Percentiles rank a stretch among this genome's conserved stretches.
Conservation (phyloP, 768 basidiomycete species). For the Tulasnella calospora region DNA sequence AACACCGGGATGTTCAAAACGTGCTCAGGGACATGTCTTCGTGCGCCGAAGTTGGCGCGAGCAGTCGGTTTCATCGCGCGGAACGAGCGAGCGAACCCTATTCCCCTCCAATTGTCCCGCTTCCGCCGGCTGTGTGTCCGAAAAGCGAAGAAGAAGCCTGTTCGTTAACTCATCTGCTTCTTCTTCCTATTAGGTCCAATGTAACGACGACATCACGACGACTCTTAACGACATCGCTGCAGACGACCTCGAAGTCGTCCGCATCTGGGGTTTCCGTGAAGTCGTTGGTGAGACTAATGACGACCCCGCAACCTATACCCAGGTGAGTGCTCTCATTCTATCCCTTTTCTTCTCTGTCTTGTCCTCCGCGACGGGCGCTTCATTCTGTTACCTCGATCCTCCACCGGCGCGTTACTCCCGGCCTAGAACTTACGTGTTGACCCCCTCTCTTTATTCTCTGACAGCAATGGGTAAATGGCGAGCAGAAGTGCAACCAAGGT, state of each 20-base stretch:
- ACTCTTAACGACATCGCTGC: constrained; percentile 12
- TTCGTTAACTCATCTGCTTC: not conserved
- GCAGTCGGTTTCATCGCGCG: not conserved
- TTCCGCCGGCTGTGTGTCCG: not conserved
- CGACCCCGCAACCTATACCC: constrained; percentile 16
- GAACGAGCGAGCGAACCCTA: no score
- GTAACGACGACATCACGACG: constrained; percentile 21
- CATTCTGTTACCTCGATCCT: not conserved
- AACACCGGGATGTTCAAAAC: not conserved
- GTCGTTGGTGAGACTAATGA: constrained; percentile 6
- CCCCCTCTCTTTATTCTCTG: no score
- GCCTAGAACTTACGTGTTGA: no score
- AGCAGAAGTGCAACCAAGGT: no score
- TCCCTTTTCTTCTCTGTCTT: not conserved
- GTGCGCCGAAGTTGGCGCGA: not conserved
- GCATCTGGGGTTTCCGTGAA: constrained; percentile 24
- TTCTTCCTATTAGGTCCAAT: not conserved
- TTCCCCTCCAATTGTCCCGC: not conserved
- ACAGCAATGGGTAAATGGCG: no score
- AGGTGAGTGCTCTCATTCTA: not conserved
- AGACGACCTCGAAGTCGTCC: constrained; percentile 20
- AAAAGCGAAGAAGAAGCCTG: not conserved
- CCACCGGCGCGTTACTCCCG: not conserved
- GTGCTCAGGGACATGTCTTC: not conserved
- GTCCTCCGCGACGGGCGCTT: not conserved